Evolutionary conservation across 305 asterid species (phyloP), one percentile per base, ranked within the genome.

Genomic region (Fraxinus velutina): DNA sequence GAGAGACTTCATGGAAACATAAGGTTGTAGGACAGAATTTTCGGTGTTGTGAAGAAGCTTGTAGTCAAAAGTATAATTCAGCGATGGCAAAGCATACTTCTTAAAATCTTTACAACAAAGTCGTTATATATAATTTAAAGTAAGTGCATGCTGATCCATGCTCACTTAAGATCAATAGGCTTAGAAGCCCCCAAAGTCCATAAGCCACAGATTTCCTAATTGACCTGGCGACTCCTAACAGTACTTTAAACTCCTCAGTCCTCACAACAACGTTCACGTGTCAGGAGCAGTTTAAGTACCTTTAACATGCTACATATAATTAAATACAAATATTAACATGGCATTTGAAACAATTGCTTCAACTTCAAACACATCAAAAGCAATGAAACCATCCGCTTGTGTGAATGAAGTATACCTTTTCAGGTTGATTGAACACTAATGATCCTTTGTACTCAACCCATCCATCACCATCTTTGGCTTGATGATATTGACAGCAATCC

Each of bases 401-500:
- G 5, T 52, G 30, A 10, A 36, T 33, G 75, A 68, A 27, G 76
- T 44, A 78, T 82, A 95, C 98, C 93, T 90, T 92, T 73, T 91
- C 93, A 36, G 92, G 97, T 76, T 88, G 88, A 87, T 92, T 94
- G 76, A 94, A 94, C 75, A 88, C 93, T 85, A 96, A 83, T 21
- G 99, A 93, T 76, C 98, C 98, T 89, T 83, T 94, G 87, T 93
- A 89, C 85, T 96, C 99, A 13, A 96, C 96, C 99, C 99, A 96
- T 84, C 99, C 99, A 85, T 96, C 98, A 3, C 99, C 99, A 87
- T 96, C 98, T 88, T 96, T 96, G 84, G 98, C 99, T 88, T 92
- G 97, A 82, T 96, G 99, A 88, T 96, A 93, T 87, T 94, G 98
- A 89, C 98, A 91, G 89, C 99, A 96, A 89, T 96, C 99, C 98